Evolutionary conservation across 192 early-diverging fungal genomes (phyloP).

Genomic region (Backusella westeae): DNA sequence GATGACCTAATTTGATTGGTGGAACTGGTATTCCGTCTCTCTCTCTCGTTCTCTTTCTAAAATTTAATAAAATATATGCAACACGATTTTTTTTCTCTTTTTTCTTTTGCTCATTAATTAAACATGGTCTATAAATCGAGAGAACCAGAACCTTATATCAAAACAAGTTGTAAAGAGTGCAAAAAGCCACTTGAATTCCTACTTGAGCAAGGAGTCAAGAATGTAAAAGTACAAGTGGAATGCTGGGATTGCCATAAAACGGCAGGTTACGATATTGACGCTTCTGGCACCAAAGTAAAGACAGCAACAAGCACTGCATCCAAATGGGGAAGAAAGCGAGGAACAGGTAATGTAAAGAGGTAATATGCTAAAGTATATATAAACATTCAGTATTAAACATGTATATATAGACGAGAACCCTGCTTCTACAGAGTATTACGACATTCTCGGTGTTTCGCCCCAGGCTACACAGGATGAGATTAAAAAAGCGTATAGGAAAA

Average conservation of each 20-base stretch:
- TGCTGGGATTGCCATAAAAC: slow-evolving; percentile 55
- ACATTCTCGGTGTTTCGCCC: slow-evolving; percentile 73
- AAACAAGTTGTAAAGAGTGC: slow-evolving; percentile 51
- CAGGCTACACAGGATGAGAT: slow-evolving; percentile 80
- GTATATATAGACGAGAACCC: slow-evolving; percentile 63
- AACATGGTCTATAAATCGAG: slow-evolving; percentile 42
- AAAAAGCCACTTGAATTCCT: slow-evolving; percentile 50
- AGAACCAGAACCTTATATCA: slow-evolving; percentile 49
- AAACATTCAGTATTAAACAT: too few relatives aligned
- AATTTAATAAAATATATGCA: not conserved
- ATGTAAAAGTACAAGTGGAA: slow-evolving; percentile 42
- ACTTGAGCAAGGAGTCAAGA: slow-evolving; percentile 29
- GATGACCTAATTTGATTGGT: not conserved
- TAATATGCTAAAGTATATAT: too few relatives aligned
- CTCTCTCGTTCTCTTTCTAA: not conserved
- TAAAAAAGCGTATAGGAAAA: slow-evolving; percentile 90
- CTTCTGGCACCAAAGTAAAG: slow-evolving; percentile 33
- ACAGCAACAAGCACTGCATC: slow-evolving; percentile 1
- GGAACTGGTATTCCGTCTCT: not conserved
- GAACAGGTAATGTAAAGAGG: slow-evolving; percentile 20
- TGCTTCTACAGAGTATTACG: slow-evolving; percentile 86
- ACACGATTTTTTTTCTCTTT: not conserved
- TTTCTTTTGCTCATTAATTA: not conserved
- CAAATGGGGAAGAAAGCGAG: slow-evolving; percentile 22
- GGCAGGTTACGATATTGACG: slow-evolving; percentile 39